Evolutionary conservation across 768 basidiomycete genomes (phyloP).

Genomic region (Gymnopilus dilepis): DNA sequence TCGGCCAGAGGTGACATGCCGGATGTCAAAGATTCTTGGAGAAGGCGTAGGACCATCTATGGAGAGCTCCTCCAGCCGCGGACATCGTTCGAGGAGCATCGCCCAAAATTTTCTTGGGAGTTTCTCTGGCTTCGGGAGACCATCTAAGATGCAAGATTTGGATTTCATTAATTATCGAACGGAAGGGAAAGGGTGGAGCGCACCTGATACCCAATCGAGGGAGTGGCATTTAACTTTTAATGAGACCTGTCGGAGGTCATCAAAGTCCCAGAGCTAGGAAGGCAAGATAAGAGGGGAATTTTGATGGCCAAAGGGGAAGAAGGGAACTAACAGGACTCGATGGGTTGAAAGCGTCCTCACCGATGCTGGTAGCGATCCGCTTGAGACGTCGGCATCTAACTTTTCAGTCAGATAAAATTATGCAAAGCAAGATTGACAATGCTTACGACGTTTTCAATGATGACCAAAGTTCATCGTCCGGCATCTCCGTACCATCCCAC

Average conservation of each 20-base stretch:
- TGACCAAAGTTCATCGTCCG: constrained; percentile 38
- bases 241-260: constrained; percentile 37
- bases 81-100: constrained; percentile 45
- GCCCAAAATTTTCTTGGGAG: constrained; percentile 44
- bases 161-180: background rate
- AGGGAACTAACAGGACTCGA: constrained; percentile 36
- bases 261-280: constrained; percentile 41
- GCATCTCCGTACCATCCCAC: constrained; percentile 46
- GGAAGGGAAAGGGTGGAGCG: constrained; percentile 6
- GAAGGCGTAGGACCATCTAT: constrained; percentile 42
- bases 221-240: constrained; percentile 41
- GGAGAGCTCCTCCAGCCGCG: constrained; percentile 42
- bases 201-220: constrained; percentile 41
- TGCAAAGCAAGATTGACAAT: background rate
- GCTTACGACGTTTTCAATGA: constrained; percentile 38
- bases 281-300: constrained; percentile 7
- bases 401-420: constrained; percentile 4
- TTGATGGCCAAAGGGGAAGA: constrained; percentile 1
- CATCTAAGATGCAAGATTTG: constrained; percentile 28
- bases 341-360: constrained; percentile 36
- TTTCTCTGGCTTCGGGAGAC: constrained; percentile 39
- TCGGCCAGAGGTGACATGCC: constrained; percentile 39
- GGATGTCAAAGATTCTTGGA: constrained; percentile 43
- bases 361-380: constrained; percentile 40
- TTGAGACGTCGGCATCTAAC: constrained; percentile 40